Base-by-base conservation (phyloP, 208 protist species). In the Leishmania turanica region DNA sequence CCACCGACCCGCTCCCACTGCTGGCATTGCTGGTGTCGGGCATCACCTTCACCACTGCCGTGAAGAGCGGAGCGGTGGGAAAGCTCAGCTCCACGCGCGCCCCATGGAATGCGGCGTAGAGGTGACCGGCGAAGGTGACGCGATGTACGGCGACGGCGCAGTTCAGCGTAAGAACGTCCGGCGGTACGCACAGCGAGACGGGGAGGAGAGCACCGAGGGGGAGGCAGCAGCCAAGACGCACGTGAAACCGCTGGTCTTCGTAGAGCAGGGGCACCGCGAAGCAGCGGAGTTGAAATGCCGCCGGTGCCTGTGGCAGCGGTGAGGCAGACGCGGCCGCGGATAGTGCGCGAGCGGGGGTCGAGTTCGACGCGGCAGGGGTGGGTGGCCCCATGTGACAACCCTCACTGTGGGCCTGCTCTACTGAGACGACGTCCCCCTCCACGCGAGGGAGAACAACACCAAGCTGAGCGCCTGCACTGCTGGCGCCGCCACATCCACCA, bases 201-300 rank as follows among this genome's bases (percentile, higher is more conserved):
- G 93, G 93, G 11, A 97, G 80, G 31, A 91, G 75, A 11, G 81
- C 74, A 7, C 90, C 53, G 15, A 97, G 74, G 3, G 93, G 93
- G 47, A 97, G 45, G 70, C 88, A 86, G 82, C 88, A 93, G 69
- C 79, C 78, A 27, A 97, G 71, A 17, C 86, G 84, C 34, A 96
- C 72, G 42, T 85, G 68, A 77, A 97, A 94, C 37, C 88, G 88
- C 1, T 89, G 79, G 73, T 97, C 93, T 60, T 95, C 91, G 85
- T 96, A 97, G 56, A 85, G 81, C 31, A 97, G 79, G 1, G 91
- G 93, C 0, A 95, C 75, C 5, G 68, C 69, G 68, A 97, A 97
- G 82, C 88, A 91, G 58, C 93, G 92, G 77, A 96, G 85, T 49
- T 84, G 74, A 31, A 64, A 31, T 53, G 58, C 8, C 11, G 8